Base-by-base conservation (phyloP, 306 rosid species). In the Medicago lupulina region DNA sequence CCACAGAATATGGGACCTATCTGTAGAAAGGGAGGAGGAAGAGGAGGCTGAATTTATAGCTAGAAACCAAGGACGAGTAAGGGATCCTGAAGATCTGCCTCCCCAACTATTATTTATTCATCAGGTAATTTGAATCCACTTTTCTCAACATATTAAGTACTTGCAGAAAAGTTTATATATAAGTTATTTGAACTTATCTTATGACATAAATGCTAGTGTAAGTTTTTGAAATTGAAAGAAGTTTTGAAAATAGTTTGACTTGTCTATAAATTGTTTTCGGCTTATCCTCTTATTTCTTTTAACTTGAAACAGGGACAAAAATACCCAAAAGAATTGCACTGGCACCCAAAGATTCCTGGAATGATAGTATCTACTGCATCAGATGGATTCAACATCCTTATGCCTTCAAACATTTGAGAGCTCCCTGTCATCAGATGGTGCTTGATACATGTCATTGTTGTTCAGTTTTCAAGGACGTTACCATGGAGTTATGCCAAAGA, bases 101-200 rank as follows among this genome's bases (percentile, higher is more conserved):
- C 99, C 99, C n/a, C 99, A 95, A 73, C 97, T 95, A 61, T 76
- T 92, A 63, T 92, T 95, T 80, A 88, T 90, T 85, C 98, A 95
- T 75, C 97, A 92, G 96, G 98, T 90, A 79, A 71, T 47, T 64
- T 5, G 62, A 51, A 69, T 25, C 12, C 12, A 40, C 67, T 23
- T 58, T 12, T 36, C 4, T 58, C 38, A 23, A 58, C 9, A 58
- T 8, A 17, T 58, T 58, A 8, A 51, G 10, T 23, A 23, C 7
- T 10, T 8, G n/a, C 7, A 10, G 3, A 51, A 51, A 51, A 51
- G 17, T 18, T 51, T 51, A 51, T 9, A 18, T 18, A 54, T 25
- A 54, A 19, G 28, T 54, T 18, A 54, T 4, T 54, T 13, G 4
- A 60, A 14, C 66, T 41, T 10, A 25, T 73, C 31, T 38, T 51